phyloP scores from a whole-genome alignment of 2,329 filamentous ascomycete species.

The Pyrenochaeta sp. region DNA sequence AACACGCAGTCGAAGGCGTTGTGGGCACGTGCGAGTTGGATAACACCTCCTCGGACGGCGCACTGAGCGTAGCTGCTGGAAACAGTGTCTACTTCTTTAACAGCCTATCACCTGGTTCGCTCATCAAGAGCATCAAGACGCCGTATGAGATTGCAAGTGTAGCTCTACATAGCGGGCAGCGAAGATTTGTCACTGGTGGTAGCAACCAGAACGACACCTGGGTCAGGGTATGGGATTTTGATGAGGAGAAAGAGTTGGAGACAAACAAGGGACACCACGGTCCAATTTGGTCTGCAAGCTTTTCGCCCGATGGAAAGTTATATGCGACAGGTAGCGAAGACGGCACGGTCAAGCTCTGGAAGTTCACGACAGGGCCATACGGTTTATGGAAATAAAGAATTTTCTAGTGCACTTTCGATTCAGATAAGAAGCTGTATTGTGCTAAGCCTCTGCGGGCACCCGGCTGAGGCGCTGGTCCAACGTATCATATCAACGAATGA shows the following conservation, averaged over 20 bases:
- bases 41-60: conserved; percentile 70
- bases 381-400: conserved; percentile 67
- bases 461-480: background rate
- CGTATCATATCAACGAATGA: background rate
- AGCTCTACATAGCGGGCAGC: conserved; percentile 80
- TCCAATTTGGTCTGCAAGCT: conserved; percentile 94
- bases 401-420: background rate
- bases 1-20: conserved; percentile 80
- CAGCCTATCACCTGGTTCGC: conserved; percentile 70
- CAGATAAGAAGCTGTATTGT: background rate
- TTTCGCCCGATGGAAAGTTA: conserved; percentile 93
- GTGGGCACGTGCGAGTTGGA: conserved; percentile 90
- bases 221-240: conserved; percentile 93
- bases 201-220: conserved; percentile 82
- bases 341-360: conserved; percentile 94
- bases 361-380: conserved; percentile 70
- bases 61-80: conserved; percentile 91
- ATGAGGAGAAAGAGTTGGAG: conserved; percentile 83
- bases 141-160: conserved; percentile 90
- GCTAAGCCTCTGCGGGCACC: background rate
- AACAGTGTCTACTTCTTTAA: conserved; percentile 95
- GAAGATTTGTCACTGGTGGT: conserved; percentile 88
- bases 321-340: conserved; percentile 98
- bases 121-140: conserved; percentile 82
- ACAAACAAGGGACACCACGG: conserved; percentile 97